These are phyloP conservation scores for Dactylorhiza incarnata DNA, from an alignment of 106 monocot species.

Conservation along the genomic window DNA sequence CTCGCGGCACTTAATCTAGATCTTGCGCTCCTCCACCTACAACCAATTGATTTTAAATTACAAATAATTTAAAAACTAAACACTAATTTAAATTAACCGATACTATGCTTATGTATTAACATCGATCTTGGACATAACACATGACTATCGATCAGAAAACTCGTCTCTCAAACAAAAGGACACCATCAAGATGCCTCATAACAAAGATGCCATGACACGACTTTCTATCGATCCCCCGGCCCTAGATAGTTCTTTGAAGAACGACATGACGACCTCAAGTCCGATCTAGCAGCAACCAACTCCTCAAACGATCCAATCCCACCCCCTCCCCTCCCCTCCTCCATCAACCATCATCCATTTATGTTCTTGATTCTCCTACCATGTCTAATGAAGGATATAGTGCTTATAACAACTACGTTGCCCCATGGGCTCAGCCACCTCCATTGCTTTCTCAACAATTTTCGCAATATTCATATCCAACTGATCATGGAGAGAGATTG, in stretches of 20 bases:
- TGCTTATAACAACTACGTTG: conserved; percentile 44
- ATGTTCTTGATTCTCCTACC: not conserved
- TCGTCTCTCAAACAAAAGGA: not conserved
- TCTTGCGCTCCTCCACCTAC: too few species aligned
- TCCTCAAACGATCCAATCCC: conserved; percentile 21
- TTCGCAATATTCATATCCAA: not conserved
- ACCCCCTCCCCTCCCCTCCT: not conserved
- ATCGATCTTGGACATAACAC: too few species aligned
- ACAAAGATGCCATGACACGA: conserved; percentile 18
- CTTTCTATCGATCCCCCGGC: conserved; percentile 29
- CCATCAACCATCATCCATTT: conserved; percentile 11
- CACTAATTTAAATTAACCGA: too few species aligned
- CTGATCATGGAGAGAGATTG: not conserved
- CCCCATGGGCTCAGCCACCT: conserved; percentile 46
- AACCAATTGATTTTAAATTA: too few species aligned
- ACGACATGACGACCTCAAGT: conserved; percentile 57
- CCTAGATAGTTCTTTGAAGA: conserved; percentile 16
- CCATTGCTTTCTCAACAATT: conserved; percentile 14
- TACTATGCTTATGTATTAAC: too few species aligned
- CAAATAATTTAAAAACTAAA: too few species aligned
- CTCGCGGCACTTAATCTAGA: too few species aligned
- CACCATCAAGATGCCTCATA: conserved; percentile 20
- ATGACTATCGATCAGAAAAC: too few species aligned
- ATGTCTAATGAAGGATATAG: conserved; percentile 18
- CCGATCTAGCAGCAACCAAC: conserved; percentile 34